Percentiles rank a stretch among this genome's conserved stretches.
Evolutionary conservation across 2,329 filamentous ascomycete genomes (phyloP).

Genomic region (Macroventuria anomochaeta): DNA sequence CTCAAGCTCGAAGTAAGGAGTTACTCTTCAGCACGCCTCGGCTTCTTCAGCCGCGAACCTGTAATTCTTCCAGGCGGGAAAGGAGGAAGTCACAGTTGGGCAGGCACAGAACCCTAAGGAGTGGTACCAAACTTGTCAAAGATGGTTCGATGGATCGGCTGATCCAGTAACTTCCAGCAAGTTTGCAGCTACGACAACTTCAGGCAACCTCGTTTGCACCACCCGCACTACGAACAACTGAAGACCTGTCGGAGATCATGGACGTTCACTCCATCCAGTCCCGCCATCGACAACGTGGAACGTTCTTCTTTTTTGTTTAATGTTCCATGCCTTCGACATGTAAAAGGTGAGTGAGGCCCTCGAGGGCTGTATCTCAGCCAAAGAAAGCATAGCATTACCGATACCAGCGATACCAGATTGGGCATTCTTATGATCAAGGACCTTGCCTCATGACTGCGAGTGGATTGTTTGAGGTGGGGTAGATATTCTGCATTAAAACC

Average conservation of each 20-base stretch:
- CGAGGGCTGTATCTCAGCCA: too few species aligned
- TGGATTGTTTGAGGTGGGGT: not conserved
- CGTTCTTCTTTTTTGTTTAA: not conserved
- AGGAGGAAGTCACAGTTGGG: not conserved
- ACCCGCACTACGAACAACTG: not conserved
- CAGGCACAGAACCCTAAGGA: not conserved
- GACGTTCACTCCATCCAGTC: not conserved
- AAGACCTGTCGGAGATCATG: not conserved
- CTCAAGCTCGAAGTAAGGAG: not conserved
- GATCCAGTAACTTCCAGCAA: slow-evolving; percentile 1
- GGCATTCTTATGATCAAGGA: not conserved
- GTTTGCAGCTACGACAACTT: not conserved
- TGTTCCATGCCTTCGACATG: not conserved
- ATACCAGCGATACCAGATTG: not conserved
- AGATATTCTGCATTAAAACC: not conserved
- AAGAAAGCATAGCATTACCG: not conserved
- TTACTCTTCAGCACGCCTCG: not conserved
- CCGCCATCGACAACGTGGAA: slow-evolving; percentile 1
- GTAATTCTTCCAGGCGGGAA: not conserved
- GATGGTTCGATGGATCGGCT: not conserved
- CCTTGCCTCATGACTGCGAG: not conserved
- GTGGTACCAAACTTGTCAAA: not conserved
- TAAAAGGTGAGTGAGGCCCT: not conserved
- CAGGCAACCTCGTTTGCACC: not conserved
- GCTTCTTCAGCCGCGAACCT: not conserved